A percentile compares a stretch with the other conserved stretches of the same genome.
phyloP scores from a whole-genome alignment of 129 eudicot species.

The Ambrosia artemisiifolia region DNA sequence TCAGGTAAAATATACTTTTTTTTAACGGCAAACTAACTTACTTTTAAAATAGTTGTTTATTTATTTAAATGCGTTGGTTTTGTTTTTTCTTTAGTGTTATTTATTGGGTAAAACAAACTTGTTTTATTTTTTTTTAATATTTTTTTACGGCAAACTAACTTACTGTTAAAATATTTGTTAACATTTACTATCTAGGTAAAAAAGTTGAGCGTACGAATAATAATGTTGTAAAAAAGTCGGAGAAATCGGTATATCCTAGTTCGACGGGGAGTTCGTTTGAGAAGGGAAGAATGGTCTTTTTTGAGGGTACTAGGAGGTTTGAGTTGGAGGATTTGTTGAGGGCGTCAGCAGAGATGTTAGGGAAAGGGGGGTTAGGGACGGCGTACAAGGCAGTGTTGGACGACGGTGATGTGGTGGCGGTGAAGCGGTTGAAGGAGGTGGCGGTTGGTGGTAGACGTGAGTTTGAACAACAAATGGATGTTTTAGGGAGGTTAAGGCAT shows the following conservation, averaged over 20 bases:
- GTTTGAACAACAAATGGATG: conserved; percentile 93
- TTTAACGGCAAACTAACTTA: too few relatives aligned
- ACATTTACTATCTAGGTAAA: too few relatives aligned
- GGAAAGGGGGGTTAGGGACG: conserved; percentile 92
- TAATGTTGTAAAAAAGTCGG: conserved; percentile 19
- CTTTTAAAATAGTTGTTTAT: too few relatives aligned
- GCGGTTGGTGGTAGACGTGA: conserved; percentile 53
- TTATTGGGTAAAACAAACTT: too few relatives aligned
- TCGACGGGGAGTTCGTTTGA: conserved; percentile 41
- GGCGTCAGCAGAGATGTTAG: conserved; percentile 97
- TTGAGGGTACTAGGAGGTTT: conserved; percentile 67
- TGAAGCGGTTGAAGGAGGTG: conserved; percentile 83
- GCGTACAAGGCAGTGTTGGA: conserved; percentile 91
- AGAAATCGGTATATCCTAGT: conserved; percentile 50
- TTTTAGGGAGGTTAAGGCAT: conserved; percentile 73
- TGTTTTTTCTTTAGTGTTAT: too few relatives aligned
- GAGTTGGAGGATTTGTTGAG: conserved; percentile 89
- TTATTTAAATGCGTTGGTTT: too few relatives aligned
- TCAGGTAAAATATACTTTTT: not conserved
- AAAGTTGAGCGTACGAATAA: too few relatives aligned
- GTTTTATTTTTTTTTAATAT: too few relatives aligned
- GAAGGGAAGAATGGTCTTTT: conserved; percentile 86
- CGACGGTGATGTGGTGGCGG: conserved; percentile 84
- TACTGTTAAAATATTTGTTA: too few relatives aligned
- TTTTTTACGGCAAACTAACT: too few relatives aligned